Evolutionary conservation across 192 early-diverging fungal species (phyloP).

Genomic region (Kickxella alabastrina): DNA sequence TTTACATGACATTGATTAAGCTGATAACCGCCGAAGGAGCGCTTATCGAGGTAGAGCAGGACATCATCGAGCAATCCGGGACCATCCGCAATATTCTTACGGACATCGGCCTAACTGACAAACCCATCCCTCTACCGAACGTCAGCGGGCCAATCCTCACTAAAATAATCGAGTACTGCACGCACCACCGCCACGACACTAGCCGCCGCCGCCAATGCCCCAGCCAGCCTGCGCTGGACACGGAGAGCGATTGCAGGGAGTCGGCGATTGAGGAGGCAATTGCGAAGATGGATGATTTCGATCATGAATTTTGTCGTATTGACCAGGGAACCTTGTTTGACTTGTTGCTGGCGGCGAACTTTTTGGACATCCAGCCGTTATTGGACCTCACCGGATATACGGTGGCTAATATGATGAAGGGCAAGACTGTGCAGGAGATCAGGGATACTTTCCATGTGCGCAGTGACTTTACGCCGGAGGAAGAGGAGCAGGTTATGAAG

Average conservation of each 20-base stretch:
- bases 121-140: conserved; percentile 80
- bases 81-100: conserved; percentile 50
- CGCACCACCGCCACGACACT: conserved; percentile 74
- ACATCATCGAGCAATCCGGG: conserved; percentile 48
- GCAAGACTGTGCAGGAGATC: conserved; percentile 84
- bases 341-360: conserved; percentile 87
- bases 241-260: conserved; percentile 38
- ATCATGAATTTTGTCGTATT: conserved; percentile 83
- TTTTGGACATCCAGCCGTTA: conserved; percentile 69
- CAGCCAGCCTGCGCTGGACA: conserved; percentile 16
- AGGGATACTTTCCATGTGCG: conserved; percentile 65
- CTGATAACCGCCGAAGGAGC: conserved; percentile 42
- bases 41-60: conserved; percentile 34
- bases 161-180: conserved; percentile 87
- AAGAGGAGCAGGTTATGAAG: conserved; percentile 61
- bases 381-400: conserved; percentile 73
- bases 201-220: conserved; percentile 16
- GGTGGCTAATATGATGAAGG: conserved; percentile 89
- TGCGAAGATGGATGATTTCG: conserved; percentile 84
- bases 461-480: conserved; percentile 69
- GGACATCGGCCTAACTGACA: conserved; percentile 27
- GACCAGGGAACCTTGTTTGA: conserved; percentile 95
- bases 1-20: conserved; percentile 18
- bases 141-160: conserved; percentile 82
- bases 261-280: conserved; percentile 56